Evolutionary conservation across 768 basidiomycete genomes (phyloP), one percentile per base, ranked within the genome.

Genomic region (Boletus tomentosulus): DNA sequence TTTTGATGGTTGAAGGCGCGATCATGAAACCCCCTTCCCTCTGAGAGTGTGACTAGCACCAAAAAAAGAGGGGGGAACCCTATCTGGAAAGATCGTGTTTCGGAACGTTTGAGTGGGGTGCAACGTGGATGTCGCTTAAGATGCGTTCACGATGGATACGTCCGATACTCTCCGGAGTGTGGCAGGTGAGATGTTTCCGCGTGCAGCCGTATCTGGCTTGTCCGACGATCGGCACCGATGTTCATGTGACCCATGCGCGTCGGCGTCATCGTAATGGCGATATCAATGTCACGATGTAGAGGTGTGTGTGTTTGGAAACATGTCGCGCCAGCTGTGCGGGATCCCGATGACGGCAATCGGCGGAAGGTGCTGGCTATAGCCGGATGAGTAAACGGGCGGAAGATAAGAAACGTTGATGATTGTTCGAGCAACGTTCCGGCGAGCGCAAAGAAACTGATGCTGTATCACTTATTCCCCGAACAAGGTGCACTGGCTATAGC

Each of bases 221-320:
- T 62, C 51, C 57, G 7, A 57, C 35, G 19, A 62, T 57, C 38
- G 11, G 55, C 35, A 46, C 55, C 45, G 3, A 60, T 6, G 35
- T 53, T 31, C 27, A 34, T 28, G 15, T 54, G 47, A 48, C 42
- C 48, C 46, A 57, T 63, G 41, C 59, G 54, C 24, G 49, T 63
- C 15, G 60, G 50, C 25, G 37, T 38, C 25, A 56, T 56, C 22
- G 50, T 39, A 10, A 56, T 31, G 41, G 59, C 53, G 9, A 48
- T 12, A 24, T 41, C 39, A 41, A 31, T 8, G n/a, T 28, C 44
- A 6, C 15, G 43, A 2, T 41, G 43, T 11, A 24, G 46, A 56
- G 58, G 37, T 48, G 42, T 10, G 42, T 10, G 16, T 10, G 27
- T 41, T 39, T 35, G 12, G 59, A 44, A 33, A 57, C 22, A 2